Conservation (phyloP, 75 land plant genomes). For the Ceratopteris richardii region DNA sequence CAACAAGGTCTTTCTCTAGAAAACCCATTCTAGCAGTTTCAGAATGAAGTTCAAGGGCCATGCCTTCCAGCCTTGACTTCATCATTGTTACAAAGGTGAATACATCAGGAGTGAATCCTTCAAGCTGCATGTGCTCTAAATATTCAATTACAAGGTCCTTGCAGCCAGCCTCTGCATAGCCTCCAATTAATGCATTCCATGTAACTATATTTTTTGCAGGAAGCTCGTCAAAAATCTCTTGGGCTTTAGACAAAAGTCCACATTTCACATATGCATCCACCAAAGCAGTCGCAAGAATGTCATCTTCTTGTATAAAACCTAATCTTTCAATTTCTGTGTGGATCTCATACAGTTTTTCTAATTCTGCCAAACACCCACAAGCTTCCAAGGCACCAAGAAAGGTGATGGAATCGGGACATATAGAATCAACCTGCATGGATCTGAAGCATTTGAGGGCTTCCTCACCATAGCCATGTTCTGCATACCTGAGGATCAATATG, state of each 20-base stretch:
- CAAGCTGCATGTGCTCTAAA: slow-evolving; percentile 19
- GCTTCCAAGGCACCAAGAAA: slow-evolving; percentile 23
- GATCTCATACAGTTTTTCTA: slow-evolving; percentile 14
- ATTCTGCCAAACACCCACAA: neutral
- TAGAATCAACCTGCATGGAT: slow-evolving; percentile 19
- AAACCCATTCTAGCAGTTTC: neutral
- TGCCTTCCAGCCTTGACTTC: too few species aligned
- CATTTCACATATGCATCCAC: slow-evolving; percentile 43
- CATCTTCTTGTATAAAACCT: slow-evolving; percentile 19
- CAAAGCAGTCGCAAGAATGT: slow-evolving; percentile 19
- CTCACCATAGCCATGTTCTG: slow-evolving; percentile 18
- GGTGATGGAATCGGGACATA: slow-evolving; percentile 25
- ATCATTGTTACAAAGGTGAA: too few species aligned
- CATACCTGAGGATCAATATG: slow-evolving; percentile 21
- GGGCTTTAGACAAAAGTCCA: slow-evolving; percentile 26
- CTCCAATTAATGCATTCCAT: slow-evolving; percentile 37
- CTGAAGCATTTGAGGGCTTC: slow-evolving; percentile 16
- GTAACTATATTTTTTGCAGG: slow-evolving; percentile 20
- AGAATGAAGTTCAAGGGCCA: too few species aligned
- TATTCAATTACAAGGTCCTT: slow-evolving; percentile 17
- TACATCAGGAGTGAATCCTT: neutral
- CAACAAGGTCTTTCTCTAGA: slow-evolving; percentile 9
- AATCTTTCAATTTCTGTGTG: slow-evolving; percentile 20
- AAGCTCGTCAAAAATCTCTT: slow-evolving; percentile 22
- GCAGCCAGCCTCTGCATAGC: slow-evolving; percentile 29